phyloP scores from a whole-genome alignment of 176 grass and related monocot species.

The Coix lacrymajobi region DNA sequence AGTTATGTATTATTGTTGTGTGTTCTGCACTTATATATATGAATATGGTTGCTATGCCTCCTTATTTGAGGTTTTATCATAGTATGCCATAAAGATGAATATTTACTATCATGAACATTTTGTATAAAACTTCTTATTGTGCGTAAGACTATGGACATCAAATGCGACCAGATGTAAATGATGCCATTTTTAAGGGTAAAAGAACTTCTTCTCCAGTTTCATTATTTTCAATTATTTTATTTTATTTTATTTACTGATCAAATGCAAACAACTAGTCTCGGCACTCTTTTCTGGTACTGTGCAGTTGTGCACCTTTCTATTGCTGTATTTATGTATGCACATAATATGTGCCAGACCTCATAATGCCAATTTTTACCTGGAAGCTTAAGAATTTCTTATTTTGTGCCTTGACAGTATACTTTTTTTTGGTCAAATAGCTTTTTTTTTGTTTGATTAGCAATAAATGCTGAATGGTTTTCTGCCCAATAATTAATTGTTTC shows the following conservation, averaged over 20 bases:
- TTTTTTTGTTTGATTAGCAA: background rate
- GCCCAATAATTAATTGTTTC: background rate
- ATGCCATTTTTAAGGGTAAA: background rate
- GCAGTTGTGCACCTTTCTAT: slow-evolving; percentile 2
- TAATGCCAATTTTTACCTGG: background rate
- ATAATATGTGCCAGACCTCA: background rate
- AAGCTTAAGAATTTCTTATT: slow-evolving; percentile 3
- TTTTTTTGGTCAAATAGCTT: background rate
- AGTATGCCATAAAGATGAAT: background rate
- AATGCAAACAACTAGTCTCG: background rate
- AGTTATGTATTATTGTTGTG: background rate
- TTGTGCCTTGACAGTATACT: background rate
- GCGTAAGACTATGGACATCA: background rate
- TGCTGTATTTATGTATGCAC: background rate
- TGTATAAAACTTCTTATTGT: background rate
- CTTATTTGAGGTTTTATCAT: background rate
- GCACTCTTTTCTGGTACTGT: background rate
- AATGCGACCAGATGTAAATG: background rate
- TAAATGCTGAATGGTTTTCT: background rate
- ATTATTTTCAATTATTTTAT: background rate
- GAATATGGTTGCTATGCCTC: background rate
- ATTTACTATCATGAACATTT: background rate
- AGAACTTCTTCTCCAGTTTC: background rate
- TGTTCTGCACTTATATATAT: background rate
- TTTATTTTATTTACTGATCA: background rate